Evolutionary conservation across 495 filamentous ascomycete species (phyloP).

Genomic region (Hapsidospora chrysogenum): DNA sequence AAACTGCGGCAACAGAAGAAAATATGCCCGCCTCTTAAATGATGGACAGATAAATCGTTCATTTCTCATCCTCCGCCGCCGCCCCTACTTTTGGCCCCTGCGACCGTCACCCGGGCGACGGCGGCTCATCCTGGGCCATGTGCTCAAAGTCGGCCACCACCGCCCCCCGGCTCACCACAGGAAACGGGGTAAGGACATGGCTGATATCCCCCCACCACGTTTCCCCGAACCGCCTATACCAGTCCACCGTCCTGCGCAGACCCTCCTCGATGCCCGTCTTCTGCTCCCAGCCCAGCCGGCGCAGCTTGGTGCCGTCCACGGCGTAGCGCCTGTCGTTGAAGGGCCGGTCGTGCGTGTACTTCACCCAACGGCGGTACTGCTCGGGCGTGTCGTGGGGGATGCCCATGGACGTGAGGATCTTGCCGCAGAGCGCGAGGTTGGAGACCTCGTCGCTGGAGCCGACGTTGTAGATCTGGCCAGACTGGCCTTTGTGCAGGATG

Average conservation of each 20-base stretch:
- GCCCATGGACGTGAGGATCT: conserved; percentile 36
- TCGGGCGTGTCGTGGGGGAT: conserved; percentile 23
- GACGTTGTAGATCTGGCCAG: conserved; percentile 60
- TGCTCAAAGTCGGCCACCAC: conserved; percentile 29
- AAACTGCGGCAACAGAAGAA: too few relatives aligned
- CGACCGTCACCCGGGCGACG: too few relatives aligned
- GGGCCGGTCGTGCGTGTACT: conserved; percentile 50
- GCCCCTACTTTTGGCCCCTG: too few relatives aligned
- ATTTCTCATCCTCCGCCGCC: too few relatives aligned
- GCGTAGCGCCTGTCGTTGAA: conserved; percentile 60
- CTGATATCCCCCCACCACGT: conserved; percentile 63
- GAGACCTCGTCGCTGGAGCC: conserved; percentile 50
- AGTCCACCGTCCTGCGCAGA: conserved; percentile 46
- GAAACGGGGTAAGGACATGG: conserved; percentile 41
- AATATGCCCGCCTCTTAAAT: too few relatives aligned
- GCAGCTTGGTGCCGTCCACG: conserved; percentile 48
- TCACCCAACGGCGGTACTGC: conserved; percentile 35
- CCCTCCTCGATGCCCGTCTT: conserved; percentile 44
- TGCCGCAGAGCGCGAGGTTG: conserved; percentile 39
- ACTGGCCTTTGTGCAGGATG: conserved; percentile 49
- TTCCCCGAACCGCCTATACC: conserved; percentile 47
- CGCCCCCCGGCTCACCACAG: conserved; percentile 31
- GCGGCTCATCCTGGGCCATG: conserved; percentile 27
- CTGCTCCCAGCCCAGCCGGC: conserved; percentile 49
- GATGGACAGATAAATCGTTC: too few relatives aligned